Conservation (phyloP, 2,329 filamentous ascomycete species). For the Alternaria burnsii region DNA sequence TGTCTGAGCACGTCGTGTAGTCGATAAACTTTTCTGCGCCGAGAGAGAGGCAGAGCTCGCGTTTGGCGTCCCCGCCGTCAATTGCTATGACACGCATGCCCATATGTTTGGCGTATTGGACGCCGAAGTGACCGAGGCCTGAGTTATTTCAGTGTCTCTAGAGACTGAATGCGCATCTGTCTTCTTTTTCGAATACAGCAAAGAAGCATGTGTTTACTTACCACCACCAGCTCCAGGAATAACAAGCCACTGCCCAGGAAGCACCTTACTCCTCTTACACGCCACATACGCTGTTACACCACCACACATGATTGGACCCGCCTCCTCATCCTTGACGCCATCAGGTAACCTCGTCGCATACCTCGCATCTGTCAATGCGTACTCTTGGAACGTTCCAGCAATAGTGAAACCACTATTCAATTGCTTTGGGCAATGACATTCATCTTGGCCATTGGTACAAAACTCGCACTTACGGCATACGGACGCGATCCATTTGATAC, state of each 20-base stretch:
- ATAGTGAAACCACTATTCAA: slow-evolving; percentile 71
- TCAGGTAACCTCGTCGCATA: slow-evolving; percentile 58
- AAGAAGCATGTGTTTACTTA: slow-evolving; percentile 7
- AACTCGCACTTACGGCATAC: slow-evolving; percentile 82
- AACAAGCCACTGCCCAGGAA: slow-evolving; percentile 52
- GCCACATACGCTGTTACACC: slow-evolving; percentile 60
- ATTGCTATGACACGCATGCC: slow-evolving; percentile 65
- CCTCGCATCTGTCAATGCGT: slow-evolving; percentile 55
- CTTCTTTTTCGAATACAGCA: neutral
- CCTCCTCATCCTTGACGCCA: slow-evolving; percentile 54
- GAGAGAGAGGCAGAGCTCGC: slow-evolving; percentile 56
- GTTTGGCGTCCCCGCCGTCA: slow-evolving; percentile 61
- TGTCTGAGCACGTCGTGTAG: slow-evolving; percentile 68
- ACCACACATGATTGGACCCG: slow-evolving; percentile 51
- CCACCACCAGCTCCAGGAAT: slow-evolving; percentile 51
- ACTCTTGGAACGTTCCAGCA: slow-evolving; percentile 54
- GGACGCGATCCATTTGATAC: slow-evolving; percentile 79
- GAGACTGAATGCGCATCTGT: neutral
- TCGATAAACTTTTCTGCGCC: slow-evolving; percentile 67
- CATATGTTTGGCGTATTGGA: slow-evolving; percentile 60
- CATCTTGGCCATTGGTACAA: slow-evolving; percentile 70
- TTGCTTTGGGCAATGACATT: slow-evolving; percentile 59
- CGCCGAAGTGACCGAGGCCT: slow-evolving; percentile 38
- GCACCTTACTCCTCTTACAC: slow-evolving; percentile 47
- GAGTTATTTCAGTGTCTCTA: neutral